Conservation (phyloP, 2,329 filamentous ascomycete species). For the Westerdykella aurantiaca region DNA sequence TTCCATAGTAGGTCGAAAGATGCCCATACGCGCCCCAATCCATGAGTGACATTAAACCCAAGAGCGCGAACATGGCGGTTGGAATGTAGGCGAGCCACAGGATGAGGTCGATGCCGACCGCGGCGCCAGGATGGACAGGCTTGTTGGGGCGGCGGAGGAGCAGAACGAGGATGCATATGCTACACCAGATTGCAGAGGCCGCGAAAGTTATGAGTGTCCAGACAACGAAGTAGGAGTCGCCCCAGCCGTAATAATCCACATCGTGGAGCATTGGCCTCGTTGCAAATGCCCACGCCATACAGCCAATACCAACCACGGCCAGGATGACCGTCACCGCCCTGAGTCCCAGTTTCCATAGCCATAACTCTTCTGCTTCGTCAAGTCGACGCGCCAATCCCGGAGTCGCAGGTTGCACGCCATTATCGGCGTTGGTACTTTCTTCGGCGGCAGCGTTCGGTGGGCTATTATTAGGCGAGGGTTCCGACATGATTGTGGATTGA, state of each 20-base stretch:
- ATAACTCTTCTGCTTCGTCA: constrained; percentile 23
- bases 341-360: constrained; percentile 29
- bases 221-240: constrained; percentile 4
- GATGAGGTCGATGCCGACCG: constrained; percentile 32
- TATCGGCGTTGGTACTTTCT: too few species aligned
- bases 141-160: constrained; percentile 15
- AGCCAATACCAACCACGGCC: constrained; percentile 29
- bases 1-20: constrained; percentile 7
- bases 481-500: too few species aligned
- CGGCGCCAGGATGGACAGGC: constrained; percentile 30
- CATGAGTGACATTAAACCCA: constrained; percentile 9
- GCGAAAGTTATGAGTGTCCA: constrained; percentile 27
- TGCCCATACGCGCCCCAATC: constrained; percentile 18
- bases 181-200: constrained; percentile 27
- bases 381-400: constrained; percentile 8
- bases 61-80: constrained; percentile 22
- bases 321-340: constrained; percentile 17
- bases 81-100: constrained; percentile 31
- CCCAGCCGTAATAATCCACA: constrained; percentile 8
- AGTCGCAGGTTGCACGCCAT: neutral
- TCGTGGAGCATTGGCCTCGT: constrained; percentile 9
- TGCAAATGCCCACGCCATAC: constrained; percentile 21
- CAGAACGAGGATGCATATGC: constrained; percentile 21
- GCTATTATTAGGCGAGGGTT: too few species aligned
- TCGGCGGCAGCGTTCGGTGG: too few species aligned